These are phyloP conservation scores for Piedraia hortae DNA, from an alignment of 2,329 filamentous ascomycete species.

Conservation along the genomic window DNA sequence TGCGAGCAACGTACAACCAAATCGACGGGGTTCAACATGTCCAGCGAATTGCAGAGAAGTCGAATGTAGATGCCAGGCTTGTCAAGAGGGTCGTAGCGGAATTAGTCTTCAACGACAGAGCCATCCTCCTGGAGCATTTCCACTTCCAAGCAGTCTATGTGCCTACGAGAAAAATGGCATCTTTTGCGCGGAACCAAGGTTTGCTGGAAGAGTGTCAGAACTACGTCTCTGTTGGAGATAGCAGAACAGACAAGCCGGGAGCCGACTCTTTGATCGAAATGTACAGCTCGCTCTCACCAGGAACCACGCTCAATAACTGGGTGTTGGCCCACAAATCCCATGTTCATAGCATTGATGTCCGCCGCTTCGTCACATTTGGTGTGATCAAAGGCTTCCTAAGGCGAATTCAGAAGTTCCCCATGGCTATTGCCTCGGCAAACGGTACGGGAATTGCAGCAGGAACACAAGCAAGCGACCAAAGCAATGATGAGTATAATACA, in stretches of 20 bases:
- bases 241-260: slow-evolving; percentile 1
- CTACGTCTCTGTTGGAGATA: slow-evolving; percentile 36
- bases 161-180: slow-evolving; percentile 46
- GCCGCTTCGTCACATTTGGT: slow-evolving; percentile 81
- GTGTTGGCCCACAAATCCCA: slow-evolving; percentile 45
- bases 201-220: slow-evolving; percentile 68
- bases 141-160: slow-evolving; percentile 84
- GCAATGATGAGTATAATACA: slow-evolving; percentile 3
- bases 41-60: slow-evolving; percentile 55
- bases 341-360: slow-evolving; percentile 55
- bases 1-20: slow-evolving; percentile 52
- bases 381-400: slow-evolving; percentile 88
- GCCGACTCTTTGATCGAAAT: slow-evolving; percentile 36
- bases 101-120: slow-evolving; percentile 74
- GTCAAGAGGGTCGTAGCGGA: slow-evolving; percentile 70
- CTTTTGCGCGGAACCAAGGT: slow-evolving; percentile 48
- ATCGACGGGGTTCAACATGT: slow-evolving; percentile 84
- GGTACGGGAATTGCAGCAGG: neutral
- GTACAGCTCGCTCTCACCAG: slow-evolving; percentile 62
- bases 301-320: slow-evolving; percentile 69
- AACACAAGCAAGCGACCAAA: slow-evolving; percentile 2
- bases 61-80: slow-evolving; percentile 65
- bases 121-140: slow-evolving; percentile 80
- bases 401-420: slow-evolving; percentile 71
- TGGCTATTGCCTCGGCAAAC: slow-evolving; percentile 17